Base-by-base conservation (phyloP, 768 basidiomycete species). In the Boletus coccyginus region DNA sequence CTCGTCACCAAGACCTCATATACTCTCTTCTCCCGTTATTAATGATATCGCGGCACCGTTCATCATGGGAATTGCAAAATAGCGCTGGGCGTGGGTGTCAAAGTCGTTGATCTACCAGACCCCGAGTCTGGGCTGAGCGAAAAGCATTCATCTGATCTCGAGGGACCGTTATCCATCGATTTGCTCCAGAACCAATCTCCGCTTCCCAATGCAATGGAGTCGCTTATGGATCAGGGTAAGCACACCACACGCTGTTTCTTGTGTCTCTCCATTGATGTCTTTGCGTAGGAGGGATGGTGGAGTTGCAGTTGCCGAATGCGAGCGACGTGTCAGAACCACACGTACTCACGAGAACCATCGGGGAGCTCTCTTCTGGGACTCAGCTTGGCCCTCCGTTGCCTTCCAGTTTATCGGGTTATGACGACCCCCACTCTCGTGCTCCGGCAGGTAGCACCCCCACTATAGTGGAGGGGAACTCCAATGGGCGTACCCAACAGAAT, bases 51-150 rank as follows among this genome's bases (percentile, higher is more conserved):
- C 56, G 50, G 50, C 45, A 52, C 49, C 50, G 46, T 45, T 46
- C 53, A 31, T 32, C 47, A 41, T 46, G 50, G 50, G 43, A 38
- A 57, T 50, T 27, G 21, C 31, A 19, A 38, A 35, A 46, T 45
- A 78, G 79, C 88, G 7, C 73, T 91, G n/a, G 88, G 87, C 6
- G 83, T 91, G 29, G 87, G 88, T n/a, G 72, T 71, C 36, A 83
- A 82, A 50, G 74, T 79, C 70, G 33, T 75, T 11, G 63, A 73
- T 39, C 65, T 62, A 24, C 62, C 62, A 40, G 66, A 63, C n/a
- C 66, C 63, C 46, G 65, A 60, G 47, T 52, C 64, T 14, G 62
- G 58, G 36, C 39, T 66, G 24, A 61, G 45, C 46, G 66, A 62
- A 53, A 66, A 58, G 39, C 58, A 64, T 9, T 35, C 58, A 1